A percentile compares a stretch with the other conserved stretches of the same genome.
Evolutionary conservation across 805 yeast species (phyloP).

Genomic region (Saturnispora galanensis): DNA sequence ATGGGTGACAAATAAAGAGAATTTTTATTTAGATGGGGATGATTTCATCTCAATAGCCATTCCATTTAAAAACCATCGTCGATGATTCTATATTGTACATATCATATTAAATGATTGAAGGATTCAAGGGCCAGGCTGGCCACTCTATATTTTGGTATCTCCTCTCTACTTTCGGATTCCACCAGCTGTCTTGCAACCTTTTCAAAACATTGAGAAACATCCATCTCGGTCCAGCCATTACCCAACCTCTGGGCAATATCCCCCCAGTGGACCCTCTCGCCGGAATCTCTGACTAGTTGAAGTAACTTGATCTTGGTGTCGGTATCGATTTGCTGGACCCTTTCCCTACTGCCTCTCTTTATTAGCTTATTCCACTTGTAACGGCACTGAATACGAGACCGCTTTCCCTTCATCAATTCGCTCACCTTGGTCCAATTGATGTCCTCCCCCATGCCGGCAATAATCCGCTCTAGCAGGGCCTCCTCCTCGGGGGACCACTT

Average conservation of each 20-base stretch:
- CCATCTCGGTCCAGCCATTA: background rate
- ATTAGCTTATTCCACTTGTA: conserved; percentile 87
- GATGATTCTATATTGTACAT: no score
- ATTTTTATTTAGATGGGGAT: no score
- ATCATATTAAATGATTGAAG: no score
- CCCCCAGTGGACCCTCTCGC: background rate
- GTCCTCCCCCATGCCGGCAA: conserved; percentile 28
- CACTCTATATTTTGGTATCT: no score
- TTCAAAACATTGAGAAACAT: conserved; percentile 1
- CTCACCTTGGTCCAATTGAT: conserved; percentile 84
- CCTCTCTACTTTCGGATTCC: background rate
- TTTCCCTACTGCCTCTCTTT: conserved; percentile 43
- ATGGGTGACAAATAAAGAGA: no score
- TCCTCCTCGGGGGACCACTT: conserved; percentile 87
- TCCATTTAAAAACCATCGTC: no score
- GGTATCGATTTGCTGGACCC: conserved; percentile 32
- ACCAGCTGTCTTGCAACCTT: conserved; percentile 2
- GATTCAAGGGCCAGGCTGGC: no score
- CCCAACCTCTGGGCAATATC: background rate
- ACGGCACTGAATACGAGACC: conserved; percentile 90
- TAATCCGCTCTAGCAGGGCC: conserved; percentile 38
- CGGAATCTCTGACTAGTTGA: conserved; percentile 12
- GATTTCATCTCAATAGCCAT: no score
- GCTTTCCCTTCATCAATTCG: conserved; percentile 78
- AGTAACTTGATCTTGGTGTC: conserved; percentile 44